Conservation (phyloP, 2,329 filamentous ascomycete genomes). For the Colletotrichum graminicola region DNA sequence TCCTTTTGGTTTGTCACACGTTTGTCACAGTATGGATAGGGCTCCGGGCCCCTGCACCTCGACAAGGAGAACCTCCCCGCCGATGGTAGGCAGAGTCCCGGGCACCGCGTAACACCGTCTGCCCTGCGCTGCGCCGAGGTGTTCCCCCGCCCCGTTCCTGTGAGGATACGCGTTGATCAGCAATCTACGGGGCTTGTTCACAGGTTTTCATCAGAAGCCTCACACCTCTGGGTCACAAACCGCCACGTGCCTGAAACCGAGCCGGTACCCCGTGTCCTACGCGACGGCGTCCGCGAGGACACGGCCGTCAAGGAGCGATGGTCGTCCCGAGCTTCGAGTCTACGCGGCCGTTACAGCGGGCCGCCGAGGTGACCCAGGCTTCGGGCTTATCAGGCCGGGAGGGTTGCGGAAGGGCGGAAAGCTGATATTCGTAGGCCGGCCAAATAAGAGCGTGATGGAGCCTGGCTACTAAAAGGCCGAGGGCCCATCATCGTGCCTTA, state of each 20-base stretch:
- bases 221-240: too few relatives aligned
- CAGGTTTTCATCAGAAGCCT: too few relatives aligned
- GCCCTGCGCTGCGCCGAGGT: conserved; percentile 24
- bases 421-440: conserved; percentile 41
- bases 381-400: conserved; percentile 40
- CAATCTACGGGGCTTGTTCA: too few relatives aligned
- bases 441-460: conserved; percentile 39
- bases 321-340: conserved; percentile 39
- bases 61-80: conserved; percentile 42
- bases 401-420: conserved; percentile 31
- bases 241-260: too few relatives aligned
- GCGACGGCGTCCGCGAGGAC: too few relatives aligned
- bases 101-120: conserved; percentile 36
- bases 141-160: too few relatives aligned
- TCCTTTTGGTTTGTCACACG: too few relatives aligned
- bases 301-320: too few relatives aligned
- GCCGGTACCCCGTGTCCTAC: too few relatives aligned
- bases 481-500: conserved; percentile 22
- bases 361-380: conserved; percentile 44
- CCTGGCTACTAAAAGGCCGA: conserved; percentile 42
- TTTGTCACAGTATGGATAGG: conserved; percentile 36
- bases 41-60: conserved; percentile 44
- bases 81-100: conserved; percentile 44
- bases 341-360: conserved; percentile 42
- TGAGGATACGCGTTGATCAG: not conserved